Percentiles rank a stretch among this genome's conserved stretches.
Evolutionary conservation across 2,329 filamentous ascomycete species (phyloP).

Genomic region (Calonectria pseudoturangicola): DNA sequence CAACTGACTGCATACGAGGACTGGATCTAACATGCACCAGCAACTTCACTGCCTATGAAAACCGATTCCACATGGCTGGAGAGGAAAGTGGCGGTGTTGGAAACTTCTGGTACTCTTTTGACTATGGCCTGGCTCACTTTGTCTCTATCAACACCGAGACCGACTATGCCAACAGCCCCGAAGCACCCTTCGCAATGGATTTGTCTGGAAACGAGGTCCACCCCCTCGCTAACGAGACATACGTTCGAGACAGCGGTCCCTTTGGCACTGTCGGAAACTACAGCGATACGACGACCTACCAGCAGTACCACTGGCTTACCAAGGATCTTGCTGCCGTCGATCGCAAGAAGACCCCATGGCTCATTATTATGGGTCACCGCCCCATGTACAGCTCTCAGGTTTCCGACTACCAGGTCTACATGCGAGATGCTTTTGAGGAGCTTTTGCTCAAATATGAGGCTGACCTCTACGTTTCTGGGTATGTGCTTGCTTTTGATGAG

Average conservation of each 20-base stretch:
- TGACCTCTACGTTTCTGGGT: slow-evolving; percentile 64
- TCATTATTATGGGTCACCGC: slow-evolving; percentile 68
- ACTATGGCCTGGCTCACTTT: slow-evolving; percentile 69
- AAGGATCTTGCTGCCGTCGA: slow-evolving; percentile 66
- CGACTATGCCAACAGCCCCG: slow-evolving; percentile 59
- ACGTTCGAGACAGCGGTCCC: slow-evolving; percentile 67
- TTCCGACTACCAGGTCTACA: slow-evolving; percentile 64
- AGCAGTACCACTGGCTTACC: slow-evolving; percentile 68
- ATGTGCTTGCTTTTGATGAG: slow-evolving; percentile 48
- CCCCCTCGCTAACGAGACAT: slow-evolving; percentile 65
- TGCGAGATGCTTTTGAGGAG: slow-evolving; percentile 67
- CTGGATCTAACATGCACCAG: neutral
- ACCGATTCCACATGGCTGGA: slow-evolving; percentile 72
- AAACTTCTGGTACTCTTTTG: slow-evolving; percentile 73
- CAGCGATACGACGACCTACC: slow-evolving; percentile 64
- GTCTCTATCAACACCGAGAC: slow-evolving; percentile 69
- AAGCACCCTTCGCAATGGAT: slow-evolving; percentile 65
- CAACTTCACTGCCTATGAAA: slow-evolving; percentile 69
- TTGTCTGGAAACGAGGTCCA: slow-evolving; percentile 62
- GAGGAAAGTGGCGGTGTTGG: slow-evolving; percentile 66
- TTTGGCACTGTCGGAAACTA: slow-evolving; percentile 65
- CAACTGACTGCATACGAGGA: neutral
- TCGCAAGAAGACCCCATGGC: slow-evolving; percentile 68
- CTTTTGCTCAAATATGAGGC: slow-evolving; percentile 66
- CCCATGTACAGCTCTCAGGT: slow-evolving; percentile 68